Conservation (phyloP, 371 early-diverging fungal genomes). For the Blastocladiella emersonii region DNA sequence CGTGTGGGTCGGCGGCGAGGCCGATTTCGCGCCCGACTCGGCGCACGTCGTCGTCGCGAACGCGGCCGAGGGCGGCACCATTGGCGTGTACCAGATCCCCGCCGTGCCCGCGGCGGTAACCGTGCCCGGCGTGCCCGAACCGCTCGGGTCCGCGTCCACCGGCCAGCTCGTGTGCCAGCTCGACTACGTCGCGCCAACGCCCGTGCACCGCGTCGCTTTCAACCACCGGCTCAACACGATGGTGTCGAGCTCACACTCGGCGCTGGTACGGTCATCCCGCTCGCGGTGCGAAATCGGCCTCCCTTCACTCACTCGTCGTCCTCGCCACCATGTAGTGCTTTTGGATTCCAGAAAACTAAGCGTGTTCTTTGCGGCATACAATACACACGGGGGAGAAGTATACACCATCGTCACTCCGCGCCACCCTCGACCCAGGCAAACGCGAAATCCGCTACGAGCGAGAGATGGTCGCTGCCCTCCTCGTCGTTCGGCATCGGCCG, state of each 20-base stretch:
- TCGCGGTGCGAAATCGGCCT: not conserved
- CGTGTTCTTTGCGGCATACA: no score
- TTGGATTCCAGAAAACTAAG: not conserved
- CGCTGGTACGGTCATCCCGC: not conserved
- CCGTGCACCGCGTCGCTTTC: conserved; percentile 1
- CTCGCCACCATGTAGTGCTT: not conserved
- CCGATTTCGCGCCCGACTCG: not conserved
- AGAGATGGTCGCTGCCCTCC: not conserved
- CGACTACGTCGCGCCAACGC: not conserved
- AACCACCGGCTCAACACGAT: conserved; percentile 1
- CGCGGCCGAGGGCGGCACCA: not conserved
- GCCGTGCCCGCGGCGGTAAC: not conserved
- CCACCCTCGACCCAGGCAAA: no score
- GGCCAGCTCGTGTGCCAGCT: not conserved
- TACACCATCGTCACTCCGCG: no score
- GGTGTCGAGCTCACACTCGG: not conserved
- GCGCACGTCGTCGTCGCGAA: not conserved
- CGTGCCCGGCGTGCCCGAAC: not conserved
- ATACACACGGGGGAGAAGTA: no score
- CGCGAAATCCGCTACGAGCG: not conserved
- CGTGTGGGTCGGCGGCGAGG: not conserved
- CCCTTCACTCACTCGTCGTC: not conserved
- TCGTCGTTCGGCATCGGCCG: not conserved
- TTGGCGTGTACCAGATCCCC: not conserved
- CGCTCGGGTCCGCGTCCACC: no score